These are phyloP conservation scores for Dianthus caryophyllus DNA, from an alignment of 148 eudicot species.

Conservation along the genomic window DNA sequence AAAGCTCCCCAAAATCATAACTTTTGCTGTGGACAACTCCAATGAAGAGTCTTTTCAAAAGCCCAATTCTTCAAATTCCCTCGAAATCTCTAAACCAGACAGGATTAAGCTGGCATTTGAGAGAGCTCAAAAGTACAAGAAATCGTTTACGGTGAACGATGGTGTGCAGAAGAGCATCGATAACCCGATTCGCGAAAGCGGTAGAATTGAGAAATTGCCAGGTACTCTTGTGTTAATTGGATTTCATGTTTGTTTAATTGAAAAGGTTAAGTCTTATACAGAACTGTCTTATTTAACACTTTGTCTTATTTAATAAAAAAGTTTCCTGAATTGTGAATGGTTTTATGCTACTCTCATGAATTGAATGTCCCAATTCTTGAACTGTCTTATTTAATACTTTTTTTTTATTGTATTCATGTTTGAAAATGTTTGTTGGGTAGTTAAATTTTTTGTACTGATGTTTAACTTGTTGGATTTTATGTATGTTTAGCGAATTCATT, in stretches of 20 bases:
- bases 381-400: neutral
- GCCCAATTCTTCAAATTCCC: conserved; percentile 26
- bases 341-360: too few relatives aligned
- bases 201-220: conserved; percentile 2
- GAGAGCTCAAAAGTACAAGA: conserved; percentile 52
- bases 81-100: conserved; percentile 26
- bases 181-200: conserved; percentile 16
- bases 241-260: too few relatives aligned
- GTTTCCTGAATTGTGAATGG: too few relatives aligned
- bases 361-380: neutral
- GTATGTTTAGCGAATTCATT: neutral
- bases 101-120: conserved; percentile 51
- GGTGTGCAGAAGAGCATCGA: conserved; percentile 16
- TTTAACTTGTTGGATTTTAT: neutral
- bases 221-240: neutral
- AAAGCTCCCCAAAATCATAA: conserved; percentile 28
- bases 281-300: too few relatives aligned
- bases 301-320: too few relatives aligned
- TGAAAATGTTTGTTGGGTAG: too few relatives aligned
- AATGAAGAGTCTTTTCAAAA: conserved; percentile 28
- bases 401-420: too few relatives aligned
- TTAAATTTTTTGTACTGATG: neutral
- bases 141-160: conserved; percentile 24
- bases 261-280: too few relatives aligned
- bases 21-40: conserved; percentile 31